These are phyloP conservation scores for Aspergillus ibericus DNA, from an alignment of 2,329 filamentous ascomycete species.

Conservation along the genomic window DNA sequence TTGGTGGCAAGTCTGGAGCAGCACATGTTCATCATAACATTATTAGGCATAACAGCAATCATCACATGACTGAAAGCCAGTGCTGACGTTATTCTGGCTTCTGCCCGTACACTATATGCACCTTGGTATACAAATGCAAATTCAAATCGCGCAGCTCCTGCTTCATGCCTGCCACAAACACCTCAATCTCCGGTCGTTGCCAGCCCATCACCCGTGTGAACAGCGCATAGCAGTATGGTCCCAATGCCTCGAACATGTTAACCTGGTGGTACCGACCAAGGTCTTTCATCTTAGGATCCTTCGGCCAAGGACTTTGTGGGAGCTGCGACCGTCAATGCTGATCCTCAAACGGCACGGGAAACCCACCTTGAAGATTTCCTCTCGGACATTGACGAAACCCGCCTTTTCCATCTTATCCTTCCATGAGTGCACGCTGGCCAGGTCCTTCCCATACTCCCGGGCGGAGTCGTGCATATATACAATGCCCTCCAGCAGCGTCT, in stretches of 20 bases:
- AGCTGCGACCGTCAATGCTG: slow-evolving; percentile 31
- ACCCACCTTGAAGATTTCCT: slow-evolving; percentile 46
- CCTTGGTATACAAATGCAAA: slow-evolving; percentile 39
- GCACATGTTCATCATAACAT: too few species aligned
- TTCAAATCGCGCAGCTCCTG: slow-evolving; percentile 38
- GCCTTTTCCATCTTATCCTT: slow-evolving; percentile 49
- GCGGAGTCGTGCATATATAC: slow-evolving; percentile 33
- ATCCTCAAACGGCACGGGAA: neutral
- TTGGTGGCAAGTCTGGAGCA: too few species aligned
- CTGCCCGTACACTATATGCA: slow-evolving; percentile 35
- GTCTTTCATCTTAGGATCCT: slow-evolving; percentile 53
- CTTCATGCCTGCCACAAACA: slow-evolving; percentile 40
- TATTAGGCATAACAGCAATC: too few species aligned
- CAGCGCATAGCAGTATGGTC: slow-evolving; percentile 37
- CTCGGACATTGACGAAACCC: slow-evolving; percentile 56
- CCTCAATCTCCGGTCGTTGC: slow-evolving; percentile 39
- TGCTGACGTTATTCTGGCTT: slow-evolving; percentile 3
- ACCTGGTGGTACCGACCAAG: slow-evolving; percentile 45
- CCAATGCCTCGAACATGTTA: slow-evolving; percentile 39
- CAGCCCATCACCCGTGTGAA: slow-evolving; percentile 43
- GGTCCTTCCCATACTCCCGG: slow-evolving; percentile 34
- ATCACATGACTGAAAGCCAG: neutral
- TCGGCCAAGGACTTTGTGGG: slow-evolving; percentile 55
- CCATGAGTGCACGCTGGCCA: slow-evolving; percentile 34
- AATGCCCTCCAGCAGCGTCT: slow-evolving; percentile 23